Base-by-base conservation (phyloP, 129 eudicot species). In the Flaveria sonorensis region DNA sequence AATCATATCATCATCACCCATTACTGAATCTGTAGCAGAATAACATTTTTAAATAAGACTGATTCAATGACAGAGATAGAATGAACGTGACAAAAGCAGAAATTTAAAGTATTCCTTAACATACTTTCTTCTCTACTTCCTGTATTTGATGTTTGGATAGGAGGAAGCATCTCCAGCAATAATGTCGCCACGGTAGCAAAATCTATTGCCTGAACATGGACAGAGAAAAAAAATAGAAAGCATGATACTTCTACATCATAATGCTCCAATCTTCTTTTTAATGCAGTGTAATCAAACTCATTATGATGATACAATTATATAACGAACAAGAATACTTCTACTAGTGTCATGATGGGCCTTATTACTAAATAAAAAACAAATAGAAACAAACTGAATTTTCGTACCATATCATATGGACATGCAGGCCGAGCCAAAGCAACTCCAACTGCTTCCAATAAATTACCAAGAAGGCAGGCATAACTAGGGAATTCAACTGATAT, bases 391-490 rank as follows among this genome's bases (percentile, higher is more conserved):
- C 55, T 52, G 73, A 60, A 81, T 75, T 84, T 91, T 93, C 93
- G 66, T 84, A 94, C 98, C 97, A 87, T 79, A 26, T 90, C 92
- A 83, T 81, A 83, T 46, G 96, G 84, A 71, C 85, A 81, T 45
- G 87, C 88, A 64, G 91, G 85, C 78, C 77, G 87, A 68, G 89
- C 60, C 61, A 94, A 82, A 65, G 96, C 92, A 79, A 84, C 81
- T 71, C 87, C 86, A 79, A 91, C 96, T 62, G 85, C 84, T 83
- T 94, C 98, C 74, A 91, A 62, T 45, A 91, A 47, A 83, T 94
- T 94, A 73, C 97, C 98, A 57, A 94, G 92, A 73, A 94, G 92
- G 83, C 96, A 94, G 7, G 98, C 98, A 86, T 85, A 91, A 81
- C 93, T 83, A 72, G 98, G 98, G 85, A 81, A 86, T 55, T 91